Conservation (phyloP, 345 rosid genomes). For the Sapria himalayana region DNA sequence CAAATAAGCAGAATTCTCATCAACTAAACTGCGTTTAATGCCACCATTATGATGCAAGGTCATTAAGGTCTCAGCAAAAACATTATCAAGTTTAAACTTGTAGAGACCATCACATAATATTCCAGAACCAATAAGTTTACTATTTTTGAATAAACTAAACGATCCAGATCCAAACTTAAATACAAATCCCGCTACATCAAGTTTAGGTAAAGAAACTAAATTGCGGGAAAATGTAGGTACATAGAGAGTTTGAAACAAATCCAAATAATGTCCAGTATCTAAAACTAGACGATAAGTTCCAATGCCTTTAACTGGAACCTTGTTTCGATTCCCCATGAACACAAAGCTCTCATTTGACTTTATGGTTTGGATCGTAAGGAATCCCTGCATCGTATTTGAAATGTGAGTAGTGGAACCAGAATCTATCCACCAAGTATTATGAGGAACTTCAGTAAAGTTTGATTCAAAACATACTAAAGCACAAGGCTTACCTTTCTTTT, state of each 20-base stretch:
- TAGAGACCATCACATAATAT: slow-evolving; percentile 5
- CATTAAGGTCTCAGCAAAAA: slow-evolving; percentile 3
- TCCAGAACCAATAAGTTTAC: background rate
- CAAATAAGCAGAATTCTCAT: slow-evolving; percentile 7
- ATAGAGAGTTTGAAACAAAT: slow-evolving; percentile 5
- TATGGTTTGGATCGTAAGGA: slow-evolving; percentile 10
- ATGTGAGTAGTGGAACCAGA: slow-evolving; percentile 1
- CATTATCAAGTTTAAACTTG: slow-evolving; percentile 3
- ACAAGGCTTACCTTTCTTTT: slow-evolving; percentile 7
- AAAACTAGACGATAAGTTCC: slow-evolving; percentile 5
- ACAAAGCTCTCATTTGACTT: slow-evolving; percentile 4
- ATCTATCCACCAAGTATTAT: slow-evolving; percentile 5
- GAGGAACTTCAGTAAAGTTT: slow-evolving; percentile 2
- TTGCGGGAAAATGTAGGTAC: slow-evolving; percentile 2
- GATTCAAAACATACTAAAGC: slow-evolving; percentile 8
- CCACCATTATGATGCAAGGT: slow-evolving; percentile 1
- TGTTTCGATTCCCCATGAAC: slow-evolving; percentile 5
- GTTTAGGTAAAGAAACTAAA: slow-evolving; percentile 4
- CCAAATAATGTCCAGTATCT: background rate
- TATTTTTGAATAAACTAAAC: slow-evolving; percentile 7
- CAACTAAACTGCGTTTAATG: background rate
- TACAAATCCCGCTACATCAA: slow-evolving; percentile 6
- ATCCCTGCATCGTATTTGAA: slow-evolving; percentile 8
- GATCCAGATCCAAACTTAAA: slow-evolving; percentile 5
- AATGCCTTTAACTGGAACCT: slow-evolving; percentile 3